Conservation (phyloP, 768 basidiomycete species). For the Leccinum boreale region DNA sequence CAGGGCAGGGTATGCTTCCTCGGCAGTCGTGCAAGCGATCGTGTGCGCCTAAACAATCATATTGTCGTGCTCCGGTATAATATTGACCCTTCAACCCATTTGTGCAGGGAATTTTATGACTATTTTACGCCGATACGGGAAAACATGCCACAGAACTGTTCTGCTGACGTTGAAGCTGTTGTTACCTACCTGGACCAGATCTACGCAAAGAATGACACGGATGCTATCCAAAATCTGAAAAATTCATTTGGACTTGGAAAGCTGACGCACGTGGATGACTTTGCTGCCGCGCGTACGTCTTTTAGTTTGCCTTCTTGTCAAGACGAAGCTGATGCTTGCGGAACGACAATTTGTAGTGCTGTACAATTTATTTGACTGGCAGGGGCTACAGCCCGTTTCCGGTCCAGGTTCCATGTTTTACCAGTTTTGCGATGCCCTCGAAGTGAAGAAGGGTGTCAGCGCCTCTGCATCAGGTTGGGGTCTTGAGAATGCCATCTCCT, state of each 20-base stretch:
- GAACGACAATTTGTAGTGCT: slow-evolving; percentile 35
- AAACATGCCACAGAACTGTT: slow-evolving; percentile 71
- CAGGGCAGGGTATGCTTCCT: slow-evolving; percentile 43
- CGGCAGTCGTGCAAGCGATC: slow-evolving; percentile 45
- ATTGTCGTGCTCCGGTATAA: background rate
- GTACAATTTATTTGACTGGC: slow-evolving; percentile 67
- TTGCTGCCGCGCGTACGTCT: slow-evolving; percentile 50
- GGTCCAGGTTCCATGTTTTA: slow-evolving; percentile 40
- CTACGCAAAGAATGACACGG: slow-evolving; percentile 41
- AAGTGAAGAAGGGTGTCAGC: slow-evolving; percentile 36
- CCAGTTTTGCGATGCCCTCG: slow-evolving; percentile 39
- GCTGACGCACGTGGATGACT: slow-evolving; percentile 63
- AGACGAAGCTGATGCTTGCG: slow-evolving; percentile 7
- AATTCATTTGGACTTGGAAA: slow-evolving; percentile 54
- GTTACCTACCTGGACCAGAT: slow-evolving; percentile 59
- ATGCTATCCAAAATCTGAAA: slow-evolving; percentile 54
- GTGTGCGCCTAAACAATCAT: slow-evolving; percentile 26
- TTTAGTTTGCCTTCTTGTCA: background rate
- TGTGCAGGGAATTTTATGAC: slow-evolving; percentile 27
- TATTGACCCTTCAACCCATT: background rate
- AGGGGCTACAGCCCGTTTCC: slow-evolving; percentile 48
- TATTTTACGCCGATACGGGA: slow-evolving; percentile 72
- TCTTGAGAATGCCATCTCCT: slow-evolving; percentile 51
- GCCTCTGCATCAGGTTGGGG: slow-evolving; percentile 57
- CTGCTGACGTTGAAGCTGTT: slow-evolving; percentile 64